phyloP scores from a whole-genome alignment of 345 rosid species.

The Eucalyptus curtisii region DNA sequence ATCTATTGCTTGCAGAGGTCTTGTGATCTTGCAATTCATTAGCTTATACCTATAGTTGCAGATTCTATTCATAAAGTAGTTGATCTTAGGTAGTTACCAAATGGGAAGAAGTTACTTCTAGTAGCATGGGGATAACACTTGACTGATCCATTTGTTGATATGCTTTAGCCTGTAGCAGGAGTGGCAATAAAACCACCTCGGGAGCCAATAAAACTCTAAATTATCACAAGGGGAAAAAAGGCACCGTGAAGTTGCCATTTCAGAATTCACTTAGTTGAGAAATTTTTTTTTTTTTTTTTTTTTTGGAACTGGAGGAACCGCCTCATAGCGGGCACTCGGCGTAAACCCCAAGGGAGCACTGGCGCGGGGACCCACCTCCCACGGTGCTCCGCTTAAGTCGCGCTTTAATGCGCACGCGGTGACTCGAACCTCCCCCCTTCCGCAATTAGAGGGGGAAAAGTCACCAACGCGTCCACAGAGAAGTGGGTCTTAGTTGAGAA shows the following conservation, averaged over 20 bases:
- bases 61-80: neutral
- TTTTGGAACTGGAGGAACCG: no score
- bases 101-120: neutral
- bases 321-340: rapidly evolving
- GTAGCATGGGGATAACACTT: neutral
- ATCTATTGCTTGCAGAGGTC: neutral
- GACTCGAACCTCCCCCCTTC: no score
- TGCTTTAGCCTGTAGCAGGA: neutral
- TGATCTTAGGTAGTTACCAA: neutral
- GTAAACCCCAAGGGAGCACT: no score
- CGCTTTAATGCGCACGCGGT: no score
- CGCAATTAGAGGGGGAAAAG: no score
- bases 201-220: neutral
- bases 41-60: neutral
- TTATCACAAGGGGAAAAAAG: neutral
- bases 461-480: no score
- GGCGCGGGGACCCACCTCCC: no score
- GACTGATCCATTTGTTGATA: neutral
- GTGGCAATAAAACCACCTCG: neutral
- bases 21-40: neutral
- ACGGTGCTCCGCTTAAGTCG: no score
- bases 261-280: neutral
- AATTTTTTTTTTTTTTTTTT: neutral
- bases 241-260: neutral
- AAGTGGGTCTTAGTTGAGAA: neutral